Evolutionary conservation across 352 stramenopile genomes (phyloP).

Genomic region (Phytopythium cucurbitacearum): DNA sequence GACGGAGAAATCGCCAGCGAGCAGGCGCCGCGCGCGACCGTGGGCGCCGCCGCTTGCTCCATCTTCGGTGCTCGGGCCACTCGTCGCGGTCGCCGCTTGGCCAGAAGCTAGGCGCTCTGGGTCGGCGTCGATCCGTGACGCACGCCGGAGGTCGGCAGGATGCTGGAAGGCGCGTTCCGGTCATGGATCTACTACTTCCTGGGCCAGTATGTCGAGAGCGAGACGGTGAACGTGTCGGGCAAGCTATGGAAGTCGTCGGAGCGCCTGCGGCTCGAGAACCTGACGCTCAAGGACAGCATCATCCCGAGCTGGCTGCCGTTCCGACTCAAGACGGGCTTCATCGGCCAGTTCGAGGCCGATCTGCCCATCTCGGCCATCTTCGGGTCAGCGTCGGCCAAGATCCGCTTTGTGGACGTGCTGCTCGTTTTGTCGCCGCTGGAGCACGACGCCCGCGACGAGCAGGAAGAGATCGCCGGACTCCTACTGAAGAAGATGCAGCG

Average conservation of each 20-base stretch:
- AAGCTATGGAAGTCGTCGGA: conserved; percentile 88
- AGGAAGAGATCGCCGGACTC: conserved; percentile 52
- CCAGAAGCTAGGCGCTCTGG: not conserved
- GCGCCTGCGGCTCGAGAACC: conserved; percentile 82
- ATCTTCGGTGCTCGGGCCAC: not conserved
- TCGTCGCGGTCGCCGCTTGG: not conserved
- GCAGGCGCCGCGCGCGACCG: not conserved
- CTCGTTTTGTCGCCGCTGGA: conserved; percentile 68
- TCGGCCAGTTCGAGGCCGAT: conserved; percentile 82
- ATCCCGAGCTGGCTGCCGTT: conserved; percentile 83
- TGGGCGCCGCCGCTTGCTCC: not conserved
- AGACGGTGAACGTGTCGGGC: conserved; percentile 79
- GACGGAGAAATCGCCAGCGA: too few species aligned
- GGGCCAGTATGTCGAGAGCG: conserved; percentile 84
- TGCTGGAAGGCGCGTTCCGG: conserved; percentile 87
- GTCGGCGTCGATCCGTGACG: too few species aligned
- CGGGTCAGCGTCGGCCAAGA: conserved; percentile 69
- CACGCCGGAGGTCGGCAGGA: conserved; percentile 11
- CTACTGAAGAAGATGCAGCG: conserved; percentile 65
- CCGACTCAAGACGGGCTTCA: conserved; percentile 82
- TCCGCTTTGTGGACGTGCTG: conserved; percentile 86
- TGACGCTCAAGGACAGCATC: conserved; percentile 80
- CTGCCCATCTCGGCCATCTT: conserved; percentile 86
- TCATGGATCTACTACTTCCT: conserved; percentile 85
- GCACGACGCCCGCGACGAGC: conserved; percentile 66